Evolutionary conservation across 225 moss, liverwort and hornwort genomes (phyloP), one percentile per base, ranked within the genome.

Genomic region (Lunularia cruciata): DNA sequence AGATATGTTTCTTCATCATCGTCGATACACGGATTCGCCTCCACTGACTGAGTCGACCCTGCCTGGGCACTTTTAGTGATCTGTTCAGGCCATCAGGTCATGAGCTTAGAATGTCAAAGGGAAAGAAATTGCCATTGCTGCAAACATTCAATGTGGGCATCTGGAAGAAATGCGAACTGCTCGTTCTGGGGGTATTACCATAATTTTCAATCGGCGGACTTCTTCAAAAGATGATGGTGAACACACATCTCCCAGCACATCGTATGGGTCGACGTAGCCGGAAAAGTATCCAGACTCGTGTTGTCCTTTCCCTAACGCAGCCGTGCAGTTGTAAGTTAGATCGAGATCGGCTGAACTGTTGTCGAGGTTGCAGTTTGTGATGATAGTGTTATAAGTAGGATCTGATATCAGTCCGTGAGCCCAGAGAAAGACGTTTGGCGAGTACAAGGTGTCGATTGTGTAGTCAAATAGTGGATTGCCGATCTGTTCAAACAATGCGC

Each of bases 161-260:
- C 18, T 2, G 12, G 2, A 45, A 12, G 8, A n/a, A n/a, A n/a
- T n/a, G 12, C 3, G 2, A 45, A 45, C 45, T 12, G 18, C 11
- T 43, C 22, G 18, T 22, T 9, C 20, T 30, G 23, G 15, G 32
- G 25, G 11, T 60, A 28, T 60, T 39, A 77, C 77, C 43, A 67
- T 48, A 27, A 47, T 72, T 27, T 61, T 68, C 67, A 77, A 14
- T 5, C 40, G 62, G 5, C 72, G 66, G 55, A 72, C 25, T 35
- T 56, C 72, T 42, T 34, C 11, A 0, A 67, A 51, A 32, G 77
- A 58, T 13, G 63, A 51, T 8, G 36, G 30, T 11, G 26, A 51
- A 31, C 78, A 78, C 26, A 69, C 36, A 30, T 78, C 63, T 1
- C 37, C 56, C 37, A 73, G 62, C 59, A 78, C 68, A 42, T 78